These are phyloP conservation scores for Hysterium pulicare DNA, from an alignment of 2,329 filamentous ascomycete species.

Conservation along the genomic window DNA sequence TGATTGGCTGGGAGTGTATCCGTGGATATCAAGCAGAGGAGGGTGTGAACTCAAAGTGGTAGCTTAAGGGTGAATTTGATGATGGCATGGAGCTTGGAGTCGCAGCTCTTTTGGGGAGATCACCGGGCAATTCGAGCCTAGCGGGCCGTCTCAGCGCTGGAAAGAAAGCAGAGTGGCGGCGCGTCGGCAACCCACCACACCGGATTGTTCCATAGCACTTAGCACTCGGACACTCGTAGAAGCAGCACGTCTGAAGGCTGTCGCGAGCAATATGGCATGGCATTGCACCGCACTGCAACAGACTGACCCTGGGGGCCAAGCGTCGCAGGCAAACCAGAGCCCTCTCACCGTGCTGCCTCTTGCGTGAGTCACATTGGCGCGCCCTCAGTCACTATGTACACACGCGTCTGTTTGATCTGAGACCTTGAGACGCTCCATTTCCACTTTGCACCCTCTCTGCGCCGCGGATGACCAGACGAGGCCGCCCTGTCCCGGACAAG, in stretches of 20 bases:
- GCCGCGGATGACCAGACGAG: conserved; percentile 27
- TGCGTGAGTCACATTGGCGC: conserved; percentile 27
- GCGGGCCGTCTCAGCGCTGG: background rate
- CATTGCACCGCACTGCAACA: background rate
- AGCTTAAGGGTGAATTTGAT: background rate
- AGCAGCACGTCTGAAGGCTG: background rate
- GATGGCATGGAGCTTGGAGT: background rate
- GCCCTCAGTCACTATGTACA: conserved; percentile 5
- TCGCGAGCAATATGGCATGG: background rate
- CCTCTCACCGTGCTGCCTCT: background rate
- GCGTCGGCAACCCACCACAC: no score
- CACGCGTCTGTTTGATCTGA: conserved; percentile 20
- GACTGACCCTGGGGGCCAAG: background rate
- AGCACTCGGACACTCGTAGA: no score
- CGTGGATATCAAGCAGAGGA: conserved; percentile 2
- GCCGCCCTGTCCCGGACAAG: conserved; percentile 20
- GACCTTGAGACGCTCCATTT: conserved; percentile 12
- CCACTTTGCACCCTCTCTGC: conserved; percentile 8
- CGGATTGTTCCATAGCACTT: no score
- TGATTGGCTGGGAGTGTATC: conserved; percentile 25
- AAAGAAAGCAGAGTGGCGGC: background rate
- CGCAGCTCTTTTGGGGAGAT: background rate
- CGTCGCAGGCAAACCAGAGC: no score
- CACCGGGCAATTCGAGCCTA: conserved; percentile 4
- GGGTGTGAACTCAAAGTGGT: conserved; percentile 1